Evolutionary conservation across 1,284 basidiomycete genomes (phyloP).

Genomic region (Fistulina hepatica): DNA sequence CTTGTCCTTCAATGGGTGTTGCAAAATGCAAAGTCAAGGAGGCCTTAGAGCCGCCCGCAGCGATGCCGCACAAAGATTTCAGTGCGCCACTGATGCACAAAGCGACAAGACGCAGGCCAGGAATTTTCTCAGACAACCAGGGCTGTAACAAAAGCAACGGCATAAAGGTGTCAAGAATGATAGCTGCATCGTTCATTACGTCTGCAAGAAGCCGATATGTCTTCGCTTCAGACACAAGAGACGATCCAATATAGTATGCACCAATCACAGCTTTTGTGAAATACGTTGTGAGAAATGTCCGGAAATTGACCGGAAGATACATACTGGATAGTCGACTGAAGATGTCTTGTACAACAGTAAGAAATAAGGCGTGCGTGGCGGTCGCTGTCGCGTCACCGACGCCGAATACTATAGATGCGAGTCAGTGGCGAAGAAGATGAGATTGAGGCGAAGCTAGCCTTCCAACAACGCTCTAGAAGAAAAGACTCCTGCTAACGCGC

Average conservation of each 20-base stretch:
- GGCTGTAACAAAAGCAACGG: conserved; percentile 32
- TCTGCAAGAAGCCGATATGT: conserved; percentile 63
- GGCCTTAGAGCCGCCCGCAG: conserved; percentile 56
- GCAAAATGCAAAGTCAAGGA: conserved; percentile 60
- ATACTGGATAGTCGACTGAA: conserved; percentile 53
- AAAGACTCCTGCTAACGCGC: conserved; percentile 48
- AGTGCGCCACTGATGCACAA: conserved; percentile 48
- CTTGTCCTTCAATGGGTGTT: conserved; percentile 32
- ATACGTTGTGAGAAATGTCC: background rate
- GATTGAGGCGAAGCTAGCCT: conserved; percentile 30
- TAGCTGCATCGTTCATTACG: conserved; percentile 48
- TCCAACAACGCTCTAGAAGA: conserved; percentile 60
- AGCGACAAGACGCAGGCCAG: conserved; percentile 30
- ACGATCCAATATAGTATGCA: conserved; percentile 51
- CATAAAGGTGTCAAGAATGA: conserved; percentile 48
- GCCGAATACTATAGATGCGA: conserved; percentile 39
- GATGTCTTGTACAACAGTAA: conserved; percentile 53
- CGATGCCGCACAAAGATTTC: conserved; percentile 47
- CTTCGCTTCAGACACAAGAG: conserved; percentile 58
- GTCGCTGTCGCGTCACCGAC: conserved; percentile 57
- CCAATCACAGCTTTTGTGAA: conserved; percentile 41
- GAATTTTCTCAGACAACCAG: conserved; percentile 13
- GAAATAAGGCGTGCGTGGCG: conserved; percentile 50
- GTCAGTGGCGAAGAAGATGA: background rate
- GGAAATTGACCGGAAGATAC: conserved; percentile 16